Percentiles rank a stretch among this genome's conserved stretches.
phyloP scores from a whole-genome alignment of 306 rosid species.

The Lathyrus aphaca region DNA sequence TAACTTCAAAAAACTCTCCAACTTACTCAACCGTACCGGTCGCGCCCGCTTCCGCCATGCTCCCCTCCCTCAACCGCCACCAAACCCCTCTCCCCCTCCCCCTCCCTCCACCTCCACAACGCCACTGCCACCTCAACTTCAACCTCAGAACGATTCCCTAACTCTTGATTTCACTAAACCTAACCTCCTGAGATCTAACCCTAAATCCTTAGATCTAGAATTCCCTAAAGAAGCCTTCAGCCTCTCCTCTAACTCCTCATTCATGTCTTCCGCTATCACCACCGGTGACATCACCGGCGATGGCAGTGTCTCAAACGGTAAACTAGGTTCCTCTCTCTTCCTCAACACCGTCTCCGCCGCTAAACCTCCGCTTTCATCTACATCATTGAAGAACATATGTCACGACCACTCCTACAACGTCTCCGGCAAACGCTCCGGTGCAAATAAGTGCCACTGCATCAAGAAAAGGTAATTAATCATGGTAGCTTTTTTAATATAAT shows the following conservation, averaged over 20 bases:
- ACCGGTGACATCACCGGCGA: constrained; percentile 89
- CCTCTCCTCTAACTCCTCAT: constrained; percentile 80
- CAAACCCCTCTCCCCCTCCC: not conserved
- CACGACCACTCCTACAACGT: constrained; percentile 63
- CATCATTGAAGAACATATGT: constrained; percentile 62
- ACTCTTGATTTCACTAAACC: constrained; percentile 74
- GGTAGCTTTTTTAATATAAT: no score
- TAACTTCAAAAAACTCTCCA: constrained; percentile 64
- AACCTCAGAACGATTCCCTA: not conserved
- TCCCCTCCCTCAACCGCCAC: constrained; percentile 29
- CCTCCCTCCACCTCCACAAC: not conserved
- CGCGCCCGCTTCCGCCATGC: constrained; percentile 91
- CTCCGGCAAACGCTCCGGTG: constrained; percentile 44
- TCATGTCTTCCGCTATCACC: constrained; percentile 85
- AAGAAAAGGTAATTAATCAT: constrained; percentile 62
- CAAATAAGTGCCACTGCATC: constrained; percentile 78
- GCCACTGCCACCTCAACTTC: not conserved
- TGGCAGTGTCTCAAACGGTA: constrained; percentile 84
- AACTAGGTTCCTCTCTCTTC: constrained; percentile 60
- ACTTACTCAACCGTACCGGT: constrained; percentile 72
- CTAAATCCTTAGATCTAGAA: constrained; percentile 52
- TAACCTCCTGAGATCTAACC: constrained; percentile 44
- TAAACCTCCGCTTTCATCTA: constrained; percentile 62
- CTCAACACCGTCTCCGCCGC: constrained; percentile 49
- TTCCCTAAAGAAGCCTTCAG: constrained; percentile 69